Percentiles rank a stretch among this genome's conserved stretches.
Evolutionary conservation across 2,329 filamentous ascomycete genomes (phyloP).

Genomic region (Erysiphe neolycopersici): DNA sequence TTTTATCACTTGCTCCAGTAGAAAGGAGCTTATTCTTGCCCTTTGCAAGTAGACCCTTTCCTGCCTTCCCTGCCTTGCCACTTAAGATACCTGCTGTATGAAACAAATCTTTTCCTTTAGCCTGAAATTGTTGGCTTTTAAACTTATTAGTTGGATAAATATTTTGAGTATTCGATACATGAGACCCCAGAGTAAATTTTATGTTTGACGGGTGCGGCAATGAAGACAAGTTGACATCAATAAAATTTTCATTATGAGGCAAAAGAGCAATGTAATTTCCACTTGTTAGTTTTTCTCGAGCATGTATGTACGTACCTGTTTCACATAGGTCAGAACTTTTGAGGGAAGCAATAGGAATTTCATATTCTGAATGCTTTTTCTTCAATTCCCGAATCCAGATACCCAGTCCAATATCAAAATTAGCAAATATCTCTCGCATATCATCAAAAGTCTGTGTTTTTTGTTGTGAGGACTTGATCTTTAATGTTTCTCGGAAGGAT

Average conservation of each 20-base stretch:
- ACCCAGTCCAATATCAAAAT: conserved; percentile 47
- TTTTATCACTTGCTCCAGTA: conserved; percentile 49
- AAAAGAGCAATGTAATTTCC: background rate
- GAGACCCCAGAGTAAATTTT: conserved; percentile 3
- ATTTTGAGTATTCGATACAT: conserved; percentile 2
- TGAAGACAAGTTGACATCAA: conserved; percentile 19
- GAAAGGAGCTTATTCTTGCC: conserved; percentile 53
- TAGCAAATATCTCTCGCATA: conserved; percentile 42
- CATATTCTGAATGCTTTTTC: conserved; percentile 22
- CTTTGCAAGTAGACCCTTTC: conserved; percentile 76
- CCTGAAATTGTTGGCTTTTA: conserved; percentile 17
- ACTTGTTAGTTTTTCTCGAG: conserved; percentile 7
- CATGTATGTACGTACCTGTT: conserved; percentile 1
- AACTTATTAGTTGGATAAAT: conserved; percentile 7
- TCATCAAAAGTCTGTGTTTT: conserved; percentile 50
- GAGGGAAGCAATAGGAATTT: conserved; percentile 12
- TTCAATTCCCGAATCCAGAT: conserved; percentile 25
- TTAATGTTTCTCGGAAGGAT: conserved; percentile 50
- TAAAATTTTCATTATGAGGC: conserved; percentile 28
- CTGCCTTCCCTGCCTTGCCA: conserved; percentile 48
- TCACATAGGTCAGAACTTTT: conserved; percentile 3
- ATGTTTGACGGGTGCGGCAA: conserved; percentile 5
- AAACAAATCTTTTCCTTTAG: conserved; percentile 70
- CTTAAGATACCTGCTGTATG: conserved; percentile 51
- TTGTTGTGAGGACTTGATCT: conserved; percentile 34